Evolutionary conservation across 768 basidiomycete genomes (phyloP).

Genomic region (Lanmaoa rubissima): DNA sequence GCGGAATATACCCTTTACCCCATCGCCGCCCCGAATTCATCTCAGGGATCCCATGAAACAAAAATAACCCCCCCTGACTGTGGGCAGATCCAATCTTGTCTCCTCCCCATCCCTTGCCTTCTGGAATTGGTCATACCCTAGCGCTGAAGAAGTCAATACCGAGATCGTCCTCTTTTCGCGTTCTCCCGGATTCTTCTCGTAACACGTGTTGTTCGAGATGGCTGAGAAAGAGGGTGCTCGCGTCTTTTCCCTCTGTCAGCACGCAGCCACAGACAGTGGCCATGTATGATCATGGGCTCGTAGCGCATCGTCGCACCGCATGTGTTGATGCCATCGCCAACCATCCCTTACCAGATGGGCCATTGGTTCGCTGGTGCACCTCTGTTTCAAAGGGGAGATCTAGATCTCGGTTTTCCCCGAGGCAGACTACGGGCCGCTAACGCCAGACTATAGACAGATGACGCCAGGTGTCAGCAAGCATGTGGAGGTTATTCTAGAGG

Average conservation of each 20-base stretch:
- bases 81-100: constrained; percentile 26
- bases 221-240: constrained; percentile 17
- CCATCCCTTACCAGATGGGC: background rate
- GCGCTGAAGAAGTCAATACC: constrained; percentile 2
- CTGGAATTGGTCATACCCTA: constrained; percentile 18
- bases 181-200: constrained; percentile 4
- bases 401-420: constrained; percentile 18
- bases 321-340: constrained; percentile 1
- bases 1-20: constrained; percentile 22
- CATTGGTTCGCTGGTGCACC: background rate
- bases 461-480: background rate
- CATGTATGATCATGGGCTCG: background rate
- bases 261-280: constrained; percentile 6
- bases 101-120: constrained; percentile 6
- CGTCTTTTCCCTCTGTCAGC: background rate
- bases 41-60: background rate
- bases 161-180: constrained; percentile 13
- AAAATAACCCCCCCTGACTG: constrained; percentile 3
- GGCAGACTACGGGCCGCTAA: background rate
- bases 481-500: background rate
- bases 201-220: constrained; percentile 25
- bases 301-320: constrained; percentile 9
- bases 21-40: no score
- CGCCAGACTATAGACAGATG: background rate
- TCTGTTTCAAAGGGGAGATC: background rate